Evolutionary conservation across 2,329 filamentous ascomycete genomes (phyloP).

Genomic region (Epichloe scottii): DNA sequence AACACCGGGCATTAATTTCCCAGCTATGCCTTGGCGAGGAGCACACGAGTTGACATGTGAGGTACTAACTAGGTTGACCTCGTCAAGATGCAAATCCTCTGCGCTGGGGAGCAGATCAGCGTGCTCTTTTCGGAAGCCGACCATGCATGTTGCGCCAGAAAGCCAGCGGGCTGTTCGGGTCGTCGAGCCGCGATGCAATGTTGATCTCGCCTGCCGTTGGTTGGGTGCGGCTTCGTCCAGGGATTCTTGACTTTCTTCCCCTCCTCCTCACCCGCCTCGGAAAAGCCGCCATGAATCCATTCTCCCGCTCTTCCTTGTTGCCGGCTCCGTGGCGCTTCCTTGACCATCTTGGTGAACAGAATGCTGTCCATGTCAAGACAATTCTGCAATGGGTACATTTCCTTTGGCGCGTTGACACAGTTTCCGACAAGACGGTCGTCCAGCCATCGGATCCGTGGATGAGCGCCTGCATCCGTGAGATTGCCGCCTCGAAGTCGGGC

Average conservation of each 20-base stretch:
- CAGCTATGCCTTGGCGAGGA: conserved; percentile 5
- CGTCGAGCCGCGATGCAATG: conserved; percentile 37
- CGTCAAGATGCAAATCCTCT: conserved; percentile 12
- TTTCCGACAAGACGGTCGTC: no score
- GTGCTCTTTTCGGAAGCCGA: conserved; percentile 18
- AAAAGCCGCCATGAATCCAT: conserved; percentile 23
- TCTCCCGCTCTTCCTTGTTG: conserved; percentile 23
- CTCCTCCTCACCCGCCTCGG: conserved; percentile 21
- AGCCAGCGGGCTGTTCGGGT: conserved; percentile 21
- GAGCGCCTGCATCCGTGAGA: no score
- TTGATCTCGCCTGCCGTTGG: conserved; percentile 33
- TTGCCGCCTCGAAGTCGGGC: conserved; percentile 32
- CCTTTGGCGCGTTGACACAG: conserved; percentile 45
- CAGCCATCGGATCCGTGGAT: no score
- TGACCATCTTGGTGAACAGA: conserved; percentile 22
- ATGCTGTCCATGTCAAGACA: conserved; percentile 37
- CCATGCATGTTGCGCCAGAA: conserved; percentile 21
- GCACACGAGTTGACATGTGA: conserved; percentile 19
- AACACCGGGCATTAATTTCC: no score
- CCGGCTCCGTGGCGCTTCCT: conserved; percentile 14
- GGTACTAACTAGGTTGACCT: conserved; percentile 11
- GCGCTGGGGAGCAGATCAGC: conserved; percentile 15
- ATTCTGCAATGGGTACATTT: conserved; percentile 46
- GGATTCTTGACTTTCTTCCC: conserved; percentile 17
- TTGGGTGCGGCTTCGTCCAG: conserved; percentile 22